Conservation (phyloP, 2,329 filamentous ascomycete species). For the Beauveria medogensis region DNA sequence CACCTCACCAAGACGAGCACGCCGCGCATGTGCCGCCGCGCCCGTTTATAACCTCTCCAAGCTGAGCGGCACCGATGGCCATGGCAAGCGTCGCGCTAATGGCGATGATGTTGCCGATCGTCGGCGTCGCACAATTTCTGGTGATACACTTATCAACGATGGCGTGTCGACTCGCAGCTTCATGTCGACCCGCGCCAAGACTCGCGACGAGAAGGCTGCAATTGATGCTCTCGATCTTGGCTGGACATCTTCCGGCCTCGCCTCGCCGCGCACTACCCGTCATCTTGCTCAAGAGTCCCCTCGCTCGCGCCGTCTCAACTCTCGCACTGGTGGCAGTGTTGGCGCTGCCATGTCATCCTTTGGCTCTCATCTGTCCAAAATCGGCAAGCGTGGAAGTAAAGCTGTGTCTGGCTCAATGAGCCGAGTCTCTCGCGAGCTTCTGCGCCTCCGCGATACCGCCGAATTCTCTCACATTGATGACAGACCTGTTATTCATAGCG, state of each 20-base stretch:
- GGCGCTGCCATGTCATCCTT: slow-evolving; percentile 36
- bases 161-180: slow-evolving; percentile 15
- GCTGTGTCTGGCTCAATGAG: slow-evolving; percentile 39
- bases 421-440: slow-evolving; percentile 48
- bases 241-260: slow-evolving; percentile 32
- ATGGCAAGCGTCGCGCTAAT: slow-evolving; percentile 48
- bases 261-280: slow-evolving; percentile 24
- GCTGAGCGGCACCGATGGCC: slow-evolving; percentile 52
- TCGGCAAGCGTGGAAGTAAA: slow-evolving; percentile 55
- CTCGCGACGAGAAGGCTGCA: slow-evolving; percentile 23
- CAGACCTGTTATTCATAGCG: slow-evolving; percentile 47
- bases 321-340: slow-evolving; percentile 27
- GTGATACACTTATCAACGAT: slow-evolving; percentile 26
- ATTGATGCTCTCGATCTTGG: slow-evolving; percentile 40
- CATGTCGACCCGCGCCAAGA: slow-evolving; percentile 10
- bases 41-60: slow-evolving; percentile 60
- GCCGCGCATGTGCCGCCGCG: slow-evolving; percentile 46
- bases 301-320: slow-evolving; percentile 31
- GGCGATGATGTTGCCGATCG: slow-evolving; percentile 39
- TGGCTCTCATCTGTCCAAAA: slow-evolving; percentile 40
- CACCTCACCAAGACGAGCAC: slow-evolving; percentile 32
- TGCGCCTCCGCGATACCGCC: slow-evolving; percentile 53
- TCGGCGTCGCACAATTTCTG: slow-evolving; percentile 38
- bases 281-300: slow-evolving; percentile 25
- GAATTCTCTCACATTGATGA: slow-evolving; percentile 54